Evolutionary conservation across 2,329 filamentous ascomycete species (phyloP), one percentile per base, ranked within the genome.

Genomic region (Stachybotrys elegans): DNA sequence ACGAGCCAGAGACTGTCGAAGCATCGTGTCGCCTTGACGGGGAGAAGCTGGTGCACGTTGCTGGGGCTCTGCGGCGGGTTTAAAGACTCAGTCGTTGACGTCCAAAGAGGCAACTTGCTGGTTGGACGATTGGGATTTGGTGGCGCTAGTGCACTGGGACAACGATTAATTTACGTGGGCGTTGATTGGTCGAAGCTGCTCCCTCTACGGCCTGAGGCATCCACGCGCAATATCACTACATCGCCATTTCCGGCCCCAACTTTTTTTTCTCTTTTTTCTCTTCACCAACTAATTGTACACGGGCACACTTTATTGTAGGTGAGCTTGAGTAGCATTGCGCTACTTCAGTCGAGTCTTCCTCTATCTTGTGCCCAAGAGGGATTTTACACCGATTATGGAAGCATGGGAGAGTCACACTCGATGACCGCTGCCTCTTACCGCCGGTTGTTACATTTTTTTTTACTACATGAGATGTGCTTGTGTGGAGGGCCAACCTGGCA

Each of bases 281-380:
- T 68, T 58, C 58, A 64, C 66, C 69, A 69, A 58, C 51, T 52
- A 69, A 81, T 81, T 83, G 81, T 83, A 82, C 75, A 72, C 70
- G 79, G 64, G 75, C 78, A 80, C 75, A 76, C 59, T 79, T 81
- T 84, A 84, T 84, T 83, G 81, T 84, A 79, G 81, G 80, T 78
- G 73, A 75, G 72, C 78, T 82, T 76, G 78, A 62, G 69, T 70
- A 50, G 62, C 62, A 56, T 55, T 45, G 56, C 52, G 62, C 57
- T 64, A 69, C 65, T 68, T 70, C 69, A 66, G 65, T 83, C 77
- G 74, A 81, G 79, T 79, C 71, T 71, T 78, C 78, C 81, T 84
- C 81, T 84, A 84, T 84, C 79, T 78, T 82, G 78, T 83, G 78
- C 71, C 75, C 81, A 58, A 83, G 81, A 84, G 61, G 48, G 71